Evolutionary conservation across 176 grass and related monocot genomes (phyloP), one percentile per base, ranked within the genome.

Genomic region (Puya raimondii): DNA sequence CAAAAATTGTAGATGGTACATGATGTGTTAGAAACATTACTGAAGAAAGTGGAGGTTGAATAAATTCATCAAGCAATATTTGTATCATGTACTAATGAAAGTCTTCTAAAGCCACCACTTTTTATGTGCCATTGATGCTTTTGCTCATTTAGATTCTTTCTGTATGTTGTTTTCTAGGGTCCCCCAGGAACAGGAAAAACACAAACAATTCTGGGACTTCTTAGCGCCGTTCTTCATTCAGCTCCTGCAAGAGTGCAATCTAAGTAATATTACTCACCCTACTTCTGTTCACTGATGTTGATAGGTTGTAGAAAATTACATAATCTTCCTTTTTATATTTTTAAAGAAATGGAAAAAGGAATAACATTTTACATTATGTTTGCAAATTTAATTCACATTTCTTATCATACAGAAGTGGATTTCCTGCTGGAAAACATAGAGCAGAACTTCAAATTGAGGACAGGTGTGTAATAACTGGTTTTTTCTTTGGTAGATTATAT

Each of bases 181-280:
- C 93, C 89, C 68, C 93, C 89, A 71, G 93, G 93, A 79, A 97
- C 93, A 52, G 89, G 93, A 77, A 96, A 97, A 82, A 97, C 93
- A 72, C 93, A 97, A 81, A 97, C 93, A 71, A 97, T 97, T 61
- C 86, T 97, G 65, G 93, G 86, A 83, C 93, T 97, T 64, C 93
- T 97, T 14, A 97, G 89, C 79, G 93, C 93, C 69, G 84, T 97
- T 85, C 89, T 97, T 66, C 93, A 97, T 85, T 97, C 93, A 16
- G 80, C 86, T 76, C 93, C 88, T 72, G 77, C 83, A 83, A 97
- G 84, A 87, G 80, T 92, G 76, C 81, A 88, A 75, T 81, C 82
- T 21, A 97, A 85, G 93, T 92, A 92, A 83, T 47, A 53, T 52
- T 1, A 70, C n/a, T 47, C 23, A 65, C 73, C 33, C 64, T 9